Base-by-base conservation (phyloP, 192 early-diverging fungal species). In the Chytriomyces hyalinus region DNA sequence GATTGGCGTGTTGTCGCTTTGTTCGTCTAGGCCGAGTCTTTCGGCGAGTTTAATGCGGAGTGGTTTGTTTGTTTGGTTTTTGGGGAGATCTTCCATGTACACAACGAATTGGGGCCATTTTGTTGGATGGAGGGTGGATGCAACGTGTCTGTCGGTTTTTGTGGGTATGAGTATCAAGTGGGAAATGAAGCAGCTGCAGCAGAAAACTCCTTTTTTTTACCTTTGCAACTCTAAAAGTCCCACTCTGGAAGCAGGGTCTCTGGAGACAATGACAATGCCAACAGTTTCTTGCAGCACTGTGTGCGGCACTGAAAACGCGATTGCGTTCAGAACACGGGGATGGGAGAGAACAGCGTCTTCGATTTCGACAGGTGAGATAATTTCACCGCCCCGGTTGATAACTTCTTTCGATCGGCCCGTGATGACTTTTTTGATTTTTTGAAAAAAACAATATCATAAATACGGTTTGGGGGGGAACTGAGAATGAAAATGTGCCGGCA, bases 331-430 rank as follows among this genome's bases (percentile, higher is more conserved):
- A 43, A 86, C 67, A 36, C 64, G 63, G 8, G 82, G 82, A 61
- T 85, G 81, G 36, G 61, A 62, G 5, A 77, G 48, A 50, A 95
- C 81, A 50, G 90, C 85, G 13, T 84, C 85, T 75, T 95, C 94
- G 4, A 96, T 84, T 80, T 96, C 94, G 17, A 94, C 76, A 4
- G 94, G 94, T 22, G 92, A 94, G 70, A 96, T 94, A 81, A 93
- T 96, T 80, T 95, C 94, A 36, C 94, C 94, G 48, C 94, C 94
- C 60, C 94, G 91, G 80, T 94, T 96, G 71, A 96, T 96, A 69
- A 93, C 85, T 81, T 95, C 94, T 87, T 96, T 95, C 81, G 93
- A 93, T 53, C 94, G 90, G 2, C 94, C 94, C 5, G 92, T 94
- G 67, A 96, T 84, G 51, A 48, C 61, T 13, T n/a, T n/a, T n/a